Evolutionary conservation across 2,329 filamentous ascomycete genomes (phyloP).

Genomic region (Sporothrix curviconia): DNA sequence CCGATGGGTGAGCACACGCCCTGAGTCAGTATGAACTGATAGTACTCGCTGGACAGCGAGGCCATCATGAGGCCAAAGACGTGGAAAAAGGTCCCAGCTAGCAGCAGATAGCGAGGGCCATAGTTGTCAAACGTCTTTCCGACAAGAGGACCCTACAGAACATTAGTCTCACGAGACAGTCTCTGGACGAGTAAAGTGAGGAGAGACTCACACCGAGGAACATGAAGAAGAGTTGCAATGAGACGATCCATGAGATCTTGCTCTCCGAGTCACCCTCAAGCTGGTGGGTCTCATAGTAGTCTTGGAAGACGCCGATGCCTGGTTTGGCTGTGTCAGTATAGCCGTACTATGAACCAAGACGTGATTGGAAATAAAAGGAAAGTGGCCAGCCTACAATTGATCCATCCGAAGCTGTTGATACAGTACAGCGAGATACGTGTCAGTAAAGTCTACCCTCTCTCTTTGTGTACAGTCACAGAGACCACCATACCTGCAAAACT

Average conservation of each 20-base stretch:
- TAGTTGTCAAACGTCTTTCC: slow-evolving; percentile 51
- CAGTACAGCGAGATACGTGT: not conserved
- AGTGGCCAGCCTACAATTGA: slow-evolving; percentile 24
- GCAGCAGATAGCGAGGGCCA: slow-evolving; percentile 45
- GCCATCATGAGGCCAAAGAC: slow-evolving; percentile 56
- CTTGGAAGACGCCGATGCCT: slow-evolving; percentile 45
- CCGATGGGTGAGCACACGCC: slow-evolving; percentile 21
- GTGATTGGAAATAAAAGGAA: not conserved
- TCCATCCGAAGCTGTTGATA: slow-evolving; percentile 35
- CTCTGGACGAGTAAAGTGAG: slow-evolving; percentile 39
- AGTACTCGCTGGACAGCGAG: slow-evolving; percentile 32
- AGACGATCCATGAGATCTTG: not conserved
- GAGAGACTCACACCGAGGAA: not conserved
- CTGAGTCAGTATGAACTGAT: slow-evolving; percentile 26
- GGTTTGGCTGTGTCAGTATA: not conserved
- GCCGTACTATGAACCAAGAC: not conserved
- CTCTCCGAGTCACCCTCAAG: slow-evolving; percentile 24
- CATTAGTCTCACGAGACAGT: slow-evolving; percentile 58
- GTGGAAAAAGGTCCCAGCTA: slow-evolving; percentile 43
- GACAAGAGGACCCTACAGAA: slow-evolving; percentile 46
- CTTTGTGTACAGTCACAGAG: no score
- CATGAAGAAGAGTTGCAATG: not conserved
- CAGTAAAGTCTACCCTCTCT: not conserved
- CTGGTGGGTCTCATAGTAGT: slow-evolving; percentile 48
- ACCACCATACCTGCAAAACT: not conserved